These are phyloP conservation scores for Saturnispora bothae DNA, from an alignment of 805 yeast genomes.

Conservation along the genomic window DNA sequence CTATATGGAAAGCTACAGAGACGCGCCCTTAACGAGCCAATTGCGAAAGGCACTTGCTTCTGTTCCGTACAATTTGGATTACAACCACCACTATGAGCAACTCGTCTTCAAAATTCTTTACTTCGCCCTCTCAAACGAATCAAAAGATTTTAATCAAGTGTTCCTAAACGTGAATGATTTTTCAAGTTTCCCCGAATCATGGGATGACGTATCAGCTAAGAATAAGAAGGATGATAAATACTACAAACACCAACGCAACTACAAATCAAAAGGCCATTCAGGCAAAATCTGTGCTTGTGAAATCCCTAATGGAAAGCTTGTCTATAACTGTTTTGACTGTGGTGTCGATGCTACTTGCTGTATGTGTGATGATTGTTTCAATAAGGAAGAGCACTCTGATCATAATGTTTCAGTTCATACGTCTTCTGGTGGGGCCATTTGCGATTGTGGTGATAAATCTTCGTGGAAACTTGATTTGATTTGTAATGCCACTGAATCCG, in stretches of 20 bases:
- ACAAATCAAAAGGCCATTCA: conserved; percentile 30
- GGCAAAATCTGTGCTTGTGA: conserved; percentile 63
- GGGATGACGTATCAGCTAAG: conserved; percentile 18
- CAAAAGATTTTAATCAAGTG: conserved; percentile 8
- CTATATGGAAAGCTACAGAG: conserved; percentile 5
- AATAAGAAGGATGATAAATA: conserved; percentile 14
- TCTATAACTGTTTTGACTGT: conserved; percentile 67
- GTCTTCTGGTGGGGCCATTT: conserved; percentile 46
- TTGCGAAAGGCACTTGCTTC: conserved; percentile 7
- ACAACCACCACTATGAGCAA: conserved; percentile 5
- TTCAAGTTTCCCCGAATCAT: conserved; percentile 17
- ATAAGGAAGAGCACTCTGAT: conserved; percentile 52
- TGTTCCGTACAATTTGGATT: conserved; percentile 8
- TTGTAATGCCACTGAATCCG: conserved; percentile 30
- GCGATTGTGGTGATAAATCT: conserved; percentile 65
- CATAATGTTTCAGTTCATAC: conserved; percentile 51
- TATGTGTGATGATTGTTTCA: conserved; percentile 62
- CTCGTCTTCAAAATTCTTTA: conserved; percentile 11
- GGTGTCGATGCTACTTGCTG: conserved; percentile 74
- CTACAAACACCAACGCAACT: conserved; percentile 14
- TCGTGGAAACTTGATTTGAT: conserved; percentile 47
- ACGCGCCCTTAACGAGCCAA: conserved; percentile 5
- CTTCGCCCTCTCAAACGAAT: conserved; percentile 12
- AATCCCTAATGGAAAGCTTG: conserved; percentile 51
- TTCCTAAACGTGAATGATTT: conserved; percentile 4